phyloP scores from a whole-genome alignment of 139 green algal genomes.

The Chlamydomonas sphaeroides region DNA sequence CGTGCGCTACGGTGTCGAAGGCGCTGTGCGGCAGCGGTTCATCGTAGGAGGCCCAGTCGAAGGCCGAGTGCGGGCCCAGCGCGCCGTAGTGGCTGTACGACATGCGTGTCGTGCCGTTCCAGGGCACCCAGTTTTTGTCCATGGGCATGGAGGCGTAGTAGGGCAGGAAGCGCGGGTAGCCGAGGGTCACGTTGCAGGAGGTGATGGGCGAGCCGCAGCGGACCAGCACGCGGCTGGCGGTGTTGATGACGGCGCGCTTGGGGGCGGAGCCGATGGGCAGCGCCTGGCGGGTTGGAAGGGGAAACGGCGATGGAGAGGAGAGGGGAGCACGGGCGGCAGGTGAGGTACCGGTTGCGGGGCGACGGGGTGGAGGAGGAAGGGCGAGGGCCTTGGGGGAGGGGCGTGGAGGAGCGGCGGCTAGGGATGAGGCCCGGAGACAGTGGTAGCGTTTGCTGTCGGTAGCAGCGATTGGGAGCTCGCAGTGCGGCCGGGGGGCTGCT shows the following conservation, averaged over 20 bases:
- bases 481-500: no score
- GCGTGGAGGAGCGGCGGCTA: no score
- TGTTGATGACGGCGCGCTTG: constrained; percentile 15
- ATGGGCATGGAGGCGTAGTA: background rate
- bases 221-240: background rate
- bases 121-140: constrained; percentile 38
- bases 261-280: background rate
- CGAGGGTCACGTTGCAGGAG: constrained; percentile 6
- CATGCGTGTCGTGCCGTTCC: constrained; percentile 24
- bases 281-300: background rate
- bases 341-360: no score
- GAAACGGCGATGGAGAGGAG: no score
- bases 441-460: no score
- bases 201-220: background rate
- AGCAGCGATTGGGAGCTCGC: no score
- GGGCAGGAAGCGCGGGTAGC: background rate
- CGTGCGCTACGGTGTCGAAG: constrained; percentile 6
- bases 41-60: constrained; percentile 17
- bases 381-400: no score
- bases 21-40: background rate
- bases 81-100: constrained; percentile 10
- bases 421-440: no score
- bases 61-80: constrained; percentile 8
- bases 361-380: no score
- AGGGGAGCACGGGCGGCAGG: no score